Percentiles rank a stretch among this genome's conserved stretches.
These are phyloP conservation scores for Raddia distichophylla DNA, from an alignment of 176 grass and related monocot genomes.

Conservation along the genomic window DNA sequence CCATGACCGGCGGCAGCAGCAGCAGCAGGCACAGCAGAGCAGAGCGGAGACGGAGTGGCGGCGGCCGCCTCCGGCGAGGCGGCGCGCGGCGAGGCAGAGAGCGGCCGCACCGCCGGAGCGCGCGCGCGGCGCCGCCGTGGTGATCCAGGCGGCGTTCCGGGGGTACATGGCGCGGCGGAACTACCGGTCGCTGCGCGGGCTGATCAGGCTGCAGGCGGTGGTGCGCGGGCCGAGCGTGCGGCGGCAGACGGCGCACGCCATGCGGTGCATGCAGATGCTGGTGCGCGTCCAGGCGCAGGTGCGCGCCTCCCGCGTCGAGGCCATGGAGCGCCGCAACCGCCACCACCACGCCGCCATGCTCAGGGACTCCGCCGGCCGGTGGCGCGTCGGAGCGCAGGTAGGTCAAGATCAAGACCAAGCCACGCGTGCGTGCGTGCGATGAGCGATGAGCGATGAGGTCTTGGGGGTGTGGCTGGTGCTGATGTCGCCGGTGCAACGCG, in stretches of 20 bases:
- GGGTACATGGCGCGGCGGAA: constrained; percentile 75
- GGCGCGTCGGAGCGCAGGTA: constrained; percentile 48
- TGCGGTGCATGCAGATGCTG: constrained; percentile 89
- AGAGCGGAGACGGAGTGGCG: constrained; percentile 56
- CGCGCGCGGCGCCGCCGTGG: constrained; percentile 59
- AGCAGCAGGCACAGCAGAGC: constrained; percentile 39
- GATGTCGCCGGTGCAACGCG: neutral
- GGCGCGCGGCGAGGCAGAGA: constrained; percentile 36
- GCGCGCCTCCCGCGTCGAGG: constrained; percentile 69
- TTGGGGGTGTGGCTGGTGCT: too few relatives aligned
- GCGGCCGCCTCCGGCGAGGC: constrained; percentile 29
- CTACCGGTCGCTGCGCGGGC: constrained; percentile 68
- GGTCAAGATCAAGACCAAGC: too few relatives aligned
- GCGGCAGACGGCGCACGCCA: constrained; percentile 78
- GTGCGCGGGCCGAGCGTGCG: constrained; percentile 70
- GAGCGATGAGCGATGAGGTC: too few relatives aligned
- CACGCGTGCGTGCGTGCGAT: neutral
- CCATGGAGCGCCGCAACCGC: constrained; percentile 73
- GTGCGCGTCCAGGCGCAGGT: constrained; percentile 84
- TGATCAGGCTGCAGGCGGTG: constrained; percentile 84
- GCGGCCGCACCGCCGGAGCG: constrained; percentile 41
- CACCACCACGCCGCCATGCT: constrained; percentile 43
- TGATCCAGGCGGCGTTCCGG: constrained; percentile 82
- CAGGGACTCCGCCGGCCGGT: constrained; percentile 30
- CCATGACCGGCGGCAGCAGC: constrained; percentile 57